Conservation (phyloP, 192 early-diverging fungal genomes). For the Podila verticillata region DNA sequence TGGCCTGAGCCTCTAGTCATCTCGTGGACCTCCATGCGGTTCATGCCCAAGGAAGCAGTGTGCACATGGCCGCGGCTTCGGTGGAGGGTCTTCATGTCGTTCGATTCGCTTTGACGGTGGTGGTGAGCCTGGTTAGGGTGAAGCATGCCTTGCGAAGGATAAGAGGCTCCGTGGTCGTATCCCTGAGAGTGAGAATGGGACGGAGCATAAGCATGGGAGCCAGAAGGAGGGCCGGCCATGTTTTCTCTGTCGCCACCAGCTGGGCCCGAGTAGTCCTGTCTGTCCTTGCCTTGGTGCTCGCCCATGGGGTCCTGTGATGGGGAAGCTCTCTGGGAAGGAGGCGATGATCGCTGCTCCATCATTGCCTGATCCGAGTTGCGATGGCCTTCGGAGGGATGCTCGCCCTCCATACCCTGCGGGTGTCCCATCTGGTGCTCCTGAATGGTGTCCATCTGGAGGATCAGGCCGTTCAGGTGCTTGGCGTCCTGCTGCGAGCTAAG, state of each 20-base stretch:
- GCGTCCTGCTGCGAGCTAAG: conserved; percentile 44
- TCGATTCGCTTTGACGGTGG: conserved; percentile 14
- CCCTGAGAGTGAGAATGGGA: background rate
- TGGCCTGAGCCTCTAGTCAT: conserved; percentile 19
- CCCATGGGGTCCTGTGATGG: background rate
- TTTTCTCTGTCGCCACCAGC: background rate
- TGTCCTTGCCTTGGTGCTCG: background rate
- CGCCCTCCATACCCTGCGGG: conserved; percentile 4
- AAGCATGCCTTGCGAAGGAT: background rate
- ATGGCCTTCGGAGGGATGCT: background rate
- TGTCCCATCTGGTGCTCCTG: conserved; percentile 35
- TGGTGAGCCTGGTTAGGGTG: conserved; percentile 1
- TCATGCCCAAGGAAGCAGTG: conserved; percentile 31
- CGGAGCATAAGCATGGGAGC: background rate
- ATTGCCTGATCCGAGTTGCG: background rate
- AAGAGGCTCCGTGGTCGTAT: conserved; percentile 1
- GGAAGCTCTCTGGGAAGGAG: background rate
- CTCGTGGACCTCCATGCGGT: conserved; percentile 45
- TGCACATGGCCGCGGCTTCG: conserved; percentile 35
- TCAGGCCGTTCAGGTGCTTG: conserved; percentile 40
- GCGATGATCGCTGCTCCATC: background rate
- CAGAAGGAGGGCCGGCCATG: background rate
- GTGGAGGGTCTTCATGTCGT: conserved; percentile 18
- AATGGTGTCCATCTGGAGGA: conserved; percentile 45
- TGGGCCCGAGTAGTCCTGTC: background rate